These are phyloP conservation scores for Micromonas commoda DNA, from an alignment of 139 green algal genomes.

Conservation along the genomic window DNA sequence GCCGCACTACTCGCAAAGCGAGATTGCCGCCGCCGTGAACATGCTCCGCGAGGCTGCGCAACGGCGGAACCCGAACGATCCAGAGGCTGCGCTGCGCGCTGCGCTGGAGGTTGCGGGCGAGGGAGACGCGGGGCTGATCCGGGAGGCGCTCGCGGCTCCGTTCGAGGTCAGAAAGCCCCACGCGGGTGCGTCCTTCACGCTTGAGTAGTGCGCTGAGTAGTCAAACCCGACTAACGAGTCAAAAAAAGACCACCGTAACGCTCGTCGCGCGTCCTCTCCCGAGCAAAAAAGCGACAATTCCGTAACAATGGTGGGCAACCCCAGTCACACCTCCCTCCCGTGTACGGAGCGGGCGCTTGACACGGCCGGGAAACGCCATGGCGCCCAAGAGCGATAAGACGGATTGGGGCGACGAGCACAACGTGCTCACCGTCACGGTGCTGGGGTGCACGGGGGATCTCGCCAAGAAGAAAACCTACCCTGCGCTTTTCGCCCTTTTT, in stretches of 20 bases:
- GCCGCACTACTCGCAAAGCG: not conserved
- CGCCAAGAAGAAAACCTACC: conserved; percentile 98
- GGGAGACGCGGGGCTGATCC: not conserved
- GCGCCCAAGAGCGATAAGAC: not conserved
- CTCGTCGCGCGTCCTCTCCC: too few species aligned
- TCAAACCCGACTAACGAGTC: too few species aligned
- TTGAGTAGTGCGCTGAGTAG: too few species aligned
- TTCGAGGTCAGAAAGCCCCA: not conserved
- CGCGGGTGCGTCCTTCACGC: not conserved
- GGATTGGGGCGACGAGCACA: not conserved
- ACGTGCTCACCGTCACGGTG: conserved; percentile 74
- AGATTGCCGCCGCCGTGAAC: not conserved
- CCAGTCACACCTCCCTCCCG: too few species aligned
- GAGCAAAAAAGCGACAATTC: too few species aligned
- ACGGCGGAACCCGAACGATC: not conserved
- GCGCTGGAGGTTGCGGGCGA: not conserved
- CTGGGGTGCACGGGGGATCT: conserved; percentile 92
- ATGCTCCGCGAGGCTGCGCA: not conserved
- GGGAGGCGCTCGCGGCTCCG: not conserved
- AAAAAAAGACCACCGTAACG: too few species aligned
- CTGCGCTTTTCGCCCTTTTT: conserved; percentile 91
- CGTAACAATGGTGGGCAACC: too few species aligned
- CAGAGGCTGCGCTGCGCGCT: not conserved
- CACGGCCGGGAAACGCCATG: not conserved
- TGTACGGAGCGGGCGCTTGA: too few species aligned